Conservation (phyloP, 2,329 filamentous ascomycete genomes). For the Aspergillus costaricaensis region DNA sequence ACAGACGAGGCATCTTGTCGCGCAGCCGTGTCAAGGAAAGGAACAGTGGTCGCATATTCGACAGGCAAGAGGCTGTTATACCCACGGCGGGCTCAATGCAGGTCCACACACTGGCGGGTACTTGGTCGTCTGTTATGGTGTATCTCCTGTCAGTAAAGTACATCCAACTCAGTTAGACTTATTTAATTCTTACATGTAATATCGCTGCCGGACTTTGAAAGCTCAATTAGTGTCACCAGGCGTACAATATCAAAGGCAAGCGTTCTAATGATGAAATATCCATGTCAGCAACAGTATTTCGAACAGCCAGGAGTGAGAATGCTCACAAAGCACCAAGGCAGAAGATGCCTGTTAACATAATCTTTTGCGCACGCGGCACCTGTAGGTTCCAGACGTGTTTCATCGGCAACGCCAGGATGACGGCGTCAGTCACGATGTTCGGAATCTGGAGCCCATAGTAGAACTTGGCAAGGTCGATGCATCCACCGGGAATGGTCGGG, state of each 20-base stretch:
- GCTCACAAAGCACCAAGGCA: conserved; percentile 28
- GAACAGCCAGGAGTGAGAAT: background rate
- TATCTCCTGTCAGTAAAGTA: background rate
- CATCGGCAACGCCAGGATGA: conserved; percentile 32
- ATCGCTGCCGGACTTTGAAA: conserved; percentile 24
- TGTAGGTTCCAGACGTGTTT: conserved; percentile 29
- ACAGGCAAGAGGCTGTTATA: conserved; percentile 30
- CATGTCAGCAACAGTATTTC: background rate
- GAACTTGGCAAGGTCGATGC: conserved; percentile 30
- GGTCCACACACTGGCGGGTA: conserved; percentile 32
- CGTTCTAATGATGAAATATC: conserved; percentile 14
- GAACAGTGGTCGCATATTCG: conserved; percentile 33
- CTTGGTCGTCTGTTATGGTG: conserved; percentile 25
- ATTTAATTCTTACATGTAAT: conserved; percentile 25
- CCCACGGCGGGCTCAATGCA: conserved; percentile 34
- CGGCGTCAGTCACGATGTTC: conserved; percentile 32
- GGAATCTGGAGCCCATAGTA: conserved; percentile 32
- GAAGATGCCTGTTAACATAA: conserved; percentile 29
- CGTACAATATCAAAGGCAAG: conserved; percentile 31
- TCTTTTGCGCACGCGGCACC: conserved; percentile 24
- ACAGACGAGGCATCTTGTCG: background rate
- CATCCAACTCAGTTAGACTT: background rate
- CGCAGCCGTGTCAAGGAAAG: background rate
- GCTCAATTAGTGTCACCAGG: conserved; percentile 26
- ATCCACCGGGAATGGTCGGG: conserved; percentile 24